Evolutionary conservation across 352 stramenopile species (phyloP).

Genomic region (Pythium rishiriense): DNA sequence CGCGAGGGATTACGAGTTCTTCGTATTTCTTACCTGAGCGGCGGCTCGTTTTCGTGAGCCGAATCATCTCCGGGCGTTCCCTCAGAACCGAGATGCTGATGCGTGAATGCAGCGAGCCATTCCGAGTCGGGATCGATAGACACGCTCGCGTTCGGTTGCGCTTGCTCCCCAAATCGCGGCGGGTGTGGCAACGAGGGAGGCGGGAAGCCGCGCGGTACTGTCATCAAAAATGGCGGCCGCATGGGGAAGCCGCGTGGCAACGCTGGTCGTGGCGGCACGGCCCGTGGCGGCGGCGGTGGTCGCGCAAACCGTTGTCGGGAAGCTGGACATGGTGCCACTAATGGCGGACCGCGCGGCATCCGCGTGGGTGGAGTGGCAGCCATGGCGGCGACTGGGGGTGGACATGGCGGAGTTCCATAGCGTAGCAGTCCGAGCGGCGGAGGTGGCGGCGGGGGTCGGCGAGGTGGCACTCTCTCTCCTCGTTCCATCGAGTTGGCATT

Average conservation of each 20-base stretch:
- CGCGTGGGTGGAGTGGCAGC: neutral
- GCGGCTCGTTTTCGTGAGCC: neutral
- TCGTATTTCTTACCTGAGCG: neutral
- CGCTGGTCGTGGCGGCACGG: neutral
- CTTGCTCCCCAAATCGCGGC: neutral
- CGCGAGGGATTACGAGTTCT: no score
- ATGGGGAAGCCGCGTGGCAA: conserved; percentile 1
- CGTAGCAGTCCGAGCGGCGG: neutral
- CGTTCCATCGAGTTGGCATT: neutral
- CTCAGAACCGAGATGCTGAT: conserved; percentile 1
- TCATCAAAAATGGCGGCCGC: neutral
- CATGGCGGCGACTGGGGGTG: neutral
- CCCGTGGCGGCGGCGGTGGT: conserved; percentile 1
- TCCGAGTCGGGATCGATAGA: conserved; percentile 1
- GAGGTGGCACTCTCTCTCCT: neutral
- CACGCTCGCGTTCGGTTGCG: neutral
- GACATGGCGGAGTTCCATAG: neutral
- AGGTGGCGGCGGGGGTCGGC: neutral
- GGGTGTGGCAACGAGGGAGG: neutral
- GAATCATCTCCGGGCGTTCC: neutral
- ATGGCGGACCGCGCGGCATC: neutral
- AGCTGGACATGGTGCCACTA: neutral
- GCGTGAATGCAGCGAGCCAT: conserved; percentile 13
- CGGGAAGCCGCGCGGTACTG: no score
- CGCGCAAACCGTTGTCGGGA: conserved; percentile 1